phyloP scores from a whole-genome alignment of 1,284 basidiomycete species.

The Leccinum angustisporum region DNA sequence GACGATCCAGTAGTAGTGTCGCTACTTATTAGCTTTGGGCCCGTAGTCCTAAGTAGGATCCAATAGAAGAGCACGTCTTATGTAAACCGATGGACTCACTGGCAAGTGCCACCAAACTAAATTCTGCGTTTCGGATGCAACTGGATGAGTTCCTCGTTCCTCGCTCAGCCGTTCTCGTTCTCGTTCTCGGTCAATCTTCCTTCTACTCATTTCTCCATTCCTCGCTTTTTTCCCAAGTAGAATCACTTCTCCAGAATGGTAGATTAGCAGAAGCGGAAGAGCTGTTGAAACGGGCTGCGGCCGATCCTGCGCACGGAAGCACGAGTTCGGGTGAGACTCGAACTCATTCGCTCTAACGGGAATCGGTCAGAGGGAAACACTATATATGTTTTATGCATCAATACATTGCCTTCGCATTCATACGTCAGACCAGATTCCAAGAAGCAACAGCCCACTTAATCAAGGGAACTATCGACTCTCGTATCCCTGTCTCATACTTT shows the following conservation, averaged over 20 bases:
- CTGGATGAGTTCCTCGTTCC: conserved; percentile 38
- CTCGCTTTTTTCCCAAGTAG: conserved; percentile 71
- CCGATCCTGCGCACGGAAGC: conserved; percentile 14
- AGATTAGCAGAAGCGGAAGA: conserved; percentile 63
- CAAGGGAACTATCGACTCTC: conserved; percentile 71
- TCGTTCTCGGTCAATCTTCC: conserved; percentile 62
- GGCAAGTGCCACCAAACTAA: not conserved
- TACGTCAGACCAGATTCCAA: conserved; percentile 72
- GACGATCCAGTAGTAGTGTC: conserved; percentile 31
- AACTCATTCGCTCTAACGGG: conserved; percentile 3
- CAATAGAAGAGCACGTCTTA: conserved; percentile 5
- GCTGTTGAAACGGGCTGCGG: conserved; percentile 48
- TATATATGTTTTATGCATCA: conserved; percentile 70
- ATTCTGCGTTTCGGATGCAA: conserved; percentile 1
- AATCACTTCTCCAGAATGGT: conserved; percentile 65
- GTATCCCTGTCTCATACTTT: conserved; percentile 69
- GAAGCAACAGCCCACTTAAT: conserved; percentile 75
- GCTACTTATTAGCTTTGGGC: conserved; percentile 38
- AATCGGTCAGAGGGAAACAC: conserved; percentile 52
- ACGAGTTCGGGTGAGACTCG: conserved; percentile 1
- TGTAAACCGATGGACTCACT: conserved; percentile 9
- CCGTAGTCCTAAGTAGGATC: not conserved
- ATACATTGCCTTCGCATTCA: conserved; percentile 70
- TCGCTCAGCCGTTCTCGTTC: conserved; percentile 49
- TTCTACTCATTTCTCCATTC: conserved; percentile 70